Evolutionary conservation across 2,329 filamentous ascomycete species (phyloP).

Genomic region (Claviceps paspali): DNA sequence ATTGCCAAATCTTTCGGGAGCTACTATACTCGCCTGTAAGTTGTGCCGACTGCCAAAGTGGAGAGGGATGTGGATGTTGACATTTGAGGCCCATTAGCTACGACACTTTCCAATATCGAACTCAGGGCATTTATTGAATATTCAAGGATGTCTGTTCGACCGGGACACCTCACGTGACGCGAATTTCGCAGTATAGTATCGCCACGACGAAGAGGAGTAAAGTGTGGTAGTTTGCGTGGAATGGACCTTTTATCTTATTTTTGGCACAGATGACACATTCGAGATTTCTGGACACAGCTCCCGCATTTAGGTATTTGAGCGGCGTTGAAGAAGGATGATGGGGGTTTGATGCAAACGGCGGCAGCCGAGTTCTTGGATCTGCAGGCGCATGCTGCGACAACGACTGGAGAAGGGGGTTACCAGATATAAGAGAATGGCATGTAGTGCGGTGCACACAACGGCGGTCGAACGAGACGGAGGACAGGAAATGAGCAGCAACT

Average conservation of each 20-base stretch:
- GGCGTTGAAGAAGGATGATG: constrained; percentile 4
- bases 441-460: no score
- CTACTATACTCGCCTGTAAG: constrained; percentile 75
- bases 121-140: constrained; percentile 75
- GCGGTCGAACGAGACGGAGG: no score
- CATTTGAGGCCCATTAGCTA: no score
- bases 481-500: no score
- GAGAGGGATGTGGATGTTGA: no score
- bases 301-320: constrained; percentile 4
- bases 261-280: not conserved
- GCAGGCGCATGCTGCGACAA: not conserved
- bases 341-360: not conserved
- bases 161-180: no score
- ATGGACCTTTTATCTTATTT: no score
- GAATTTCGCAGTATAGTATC: no score
- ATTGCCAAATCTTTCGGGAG: constrained; percentile 70
- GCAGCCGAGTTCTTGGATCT: not conserved
- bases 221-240: not conserved
- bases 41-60: constrained; percentile 6
- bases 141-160: no score
- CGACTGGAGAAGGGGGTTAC: no score
- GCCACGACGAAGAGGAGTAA: not conserved
- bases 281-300: not conserved
- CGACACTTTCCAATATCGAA: constrained; percentile 77
- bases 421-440: no score